Evolutionary conservation across 1,139 yeast genomes (phyloP).

Genomic region (Waltiozyma sp.): DNA sequence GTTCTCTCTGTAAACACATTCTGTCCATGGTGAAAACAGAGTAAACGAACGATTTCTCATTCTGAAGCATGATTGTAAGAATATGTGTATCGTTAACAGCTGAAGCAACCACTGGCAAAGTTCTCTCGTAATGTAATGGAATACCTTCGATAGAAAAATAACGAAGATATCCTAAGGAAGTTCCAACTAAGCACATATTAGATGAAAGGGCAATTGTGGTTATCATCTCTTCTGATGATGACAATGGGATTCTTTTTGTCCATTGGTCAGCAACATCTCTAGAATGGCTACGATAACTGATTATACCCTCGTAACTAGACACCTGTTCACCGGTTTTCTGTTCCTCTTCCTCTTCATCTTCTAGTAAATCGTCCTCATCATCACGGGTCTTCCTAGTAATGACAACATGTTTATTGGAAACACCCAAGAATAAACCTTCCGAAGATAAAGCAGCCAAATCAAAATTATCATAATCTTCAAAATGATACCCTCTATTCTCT

Average conservation of each 20-base stretch:
- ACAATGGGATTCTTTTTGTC: conserved; percentile 29
- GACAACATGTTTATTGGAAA: conserved; percentile 22
- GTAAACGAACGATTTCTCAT: conserved; percentile 23
- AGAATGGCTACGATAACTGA: conserved; percentile 33
- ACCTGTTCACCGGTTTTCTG: background rate
- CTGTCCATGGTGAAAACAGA: conserved; percentile 28
- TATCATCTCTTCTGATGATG: conserved; percentile 32
- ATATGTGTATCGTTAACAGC: conserved; percentile 37
- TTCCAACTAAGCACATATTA: conserved; percentile 37
- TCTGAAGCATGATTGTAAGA: conserved; percentile 31
- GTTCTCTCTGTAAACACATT: conserved; percentile 26
- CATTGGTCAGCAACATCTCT: conserved; percentile 24
- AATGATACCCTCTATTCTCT: conserved; percentile 60
- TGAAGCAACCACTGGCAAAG: conserved; percentile 44
- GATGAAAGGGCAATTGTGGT: conserved; percentile 42
- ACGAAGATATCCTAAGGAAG: conserved; percentile 47
- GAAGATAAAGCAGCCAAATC: conserved; percentile 69
- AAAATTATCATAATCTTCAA: conserved; percentile 60
- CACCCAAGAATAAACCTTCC: conserved; percentile 56
- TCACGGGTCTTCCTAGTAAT: background rate
- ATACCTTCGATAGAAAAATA: conserved; percentile 46
- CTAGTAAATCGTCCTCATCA: background rate
- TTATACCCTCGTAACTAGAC: background rate
- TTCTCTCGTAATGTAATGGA: conserved; percentile 38
- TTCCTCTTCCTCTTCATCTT: conserved; percentile 16